Conservation (phyloP, 2,329 filamentous ascomycete species). For the Neonectria magnoliae region DNA sequence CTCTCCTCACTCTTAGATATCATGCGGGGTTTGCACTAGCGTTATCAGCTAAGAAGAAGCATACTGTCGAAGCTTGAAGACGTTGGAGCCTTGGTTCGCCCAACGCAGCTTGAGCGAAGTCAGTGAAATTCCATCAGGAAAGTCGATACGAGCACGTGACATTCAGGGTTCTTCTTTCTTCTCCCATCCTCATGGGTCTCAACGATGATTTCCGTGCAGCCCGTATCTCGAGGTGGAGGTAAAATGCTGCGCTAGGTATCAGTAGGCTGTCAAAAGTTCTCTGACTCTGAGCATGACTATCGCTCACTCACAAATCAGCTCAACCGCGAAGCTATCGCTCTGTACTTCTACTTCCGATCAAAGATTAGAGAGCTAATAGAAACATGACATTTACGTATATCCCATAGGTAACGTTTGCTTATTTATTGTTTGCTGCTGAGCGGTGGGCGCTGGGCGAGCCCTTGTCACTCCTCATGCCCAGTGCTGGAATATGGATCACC, state of each 20-base stretch:
- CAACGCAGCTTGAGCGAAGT: neutral
- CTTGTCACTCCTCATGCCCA: neutral
- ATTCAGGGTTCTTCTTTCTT: neutral
- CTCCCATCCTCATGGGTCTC: neutral
- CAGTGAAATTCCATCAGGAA: neutral
- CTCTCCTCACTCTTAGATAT: neutral
- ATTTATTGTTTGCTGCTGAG: neutral
- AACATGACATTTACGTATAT: neutral
- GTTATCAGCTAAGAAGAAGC: neutral
- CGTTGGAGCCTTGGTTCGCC: neutral
- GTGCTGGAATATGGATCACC: neutral
- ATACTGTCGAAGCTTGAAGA: neutral
- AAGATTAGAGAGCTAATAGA: neutral
- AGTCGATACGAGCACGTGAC: neutral
- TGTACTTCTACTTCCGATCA: neutral
- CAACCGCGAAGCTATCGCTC: neutral
- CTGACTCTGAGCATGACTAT: neutral
- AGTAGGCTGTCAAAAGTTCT: neutral
- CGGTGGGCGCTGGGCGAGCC: neutral
- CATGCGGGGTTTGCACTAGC: neutral
- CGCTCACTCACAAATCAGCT: neutral
- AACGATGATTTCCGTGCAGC: neutral
- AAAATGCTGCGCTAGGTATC: neutral
- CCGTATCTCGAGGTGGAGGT: neutral
- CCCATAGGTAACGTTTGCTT: neutral